Evolutionary conservation across 345 rosid species (phyloP).

Genomic region (Cochlearia excelsa): DNA sequence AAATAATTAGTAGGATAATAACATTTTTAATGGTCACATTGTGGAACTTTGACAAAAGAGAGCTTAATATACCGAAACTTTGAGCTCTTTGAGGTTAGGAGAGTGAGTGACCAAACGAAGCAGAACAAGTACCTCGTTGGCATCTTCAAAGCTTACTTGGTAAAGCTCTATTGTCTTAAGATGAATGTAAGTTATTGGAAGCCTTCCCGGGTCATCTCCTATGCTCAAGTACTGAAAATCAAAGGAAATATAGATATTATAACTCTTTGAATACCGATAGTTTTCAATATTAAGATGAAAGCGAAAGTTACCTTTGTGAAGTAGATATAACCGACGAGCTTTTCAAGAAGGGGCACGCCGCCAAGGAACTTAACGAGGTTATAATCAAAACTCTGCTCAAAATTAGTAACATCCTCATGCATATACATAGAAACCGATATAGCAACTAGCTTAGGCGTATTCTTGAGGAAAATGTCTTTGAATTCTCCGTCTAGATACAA

Average conservation of each 20-base stretch:
- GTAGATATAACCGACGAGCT: constrained; percentile 73
- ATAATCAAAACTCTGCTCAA: constrained; percentile 76
- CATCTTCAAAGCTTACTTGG: constrained; percentile 92
- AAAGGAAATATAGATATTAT: background rate
- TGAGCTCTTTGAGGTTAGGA: constrained; percentile 75
- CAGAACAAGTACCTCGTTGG: constrained; percentile 68
- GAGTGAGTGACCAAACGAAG: constrained; percentile 77
- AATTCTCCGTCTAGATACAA: constrained; percentile 88
- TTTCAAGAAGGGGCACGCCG: constrained; percentile 72
- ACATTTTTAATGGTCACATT: background rate
- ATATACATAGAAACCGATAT: constrained; percentile 83
- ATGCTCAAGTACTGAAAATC: constrained; percentile 71
- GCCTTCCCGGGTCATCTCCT: constrained; percentile 64
- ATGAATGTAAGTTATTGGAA: constrained; percentile 56
- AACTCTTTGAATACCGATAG: background rate
- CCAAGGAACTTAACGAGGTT: constrained; percentile 80
- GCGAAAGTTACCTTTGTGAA: constrained; percentile 72
- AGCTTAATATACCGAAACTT: constrained; percentile 60
- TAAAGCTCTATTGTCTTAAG: constrained; percentile 62
- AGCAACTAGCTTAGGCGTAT: constrained; percentile 62
- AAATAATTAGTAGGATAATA: background rate
- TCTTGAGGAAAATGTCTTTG: constrained; percentile 67
- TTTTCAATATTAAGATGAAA: constrained; percentile 1
- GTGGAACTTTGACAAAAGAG: constrained; percentile 13
- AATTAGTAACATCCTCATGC: constrained; percentile 82